Evolutionary conservation across 345 rosid species (phyloP), one percentile per base, ranked within the genome.

Genomic region (Corchorus olitorius): DNA sequence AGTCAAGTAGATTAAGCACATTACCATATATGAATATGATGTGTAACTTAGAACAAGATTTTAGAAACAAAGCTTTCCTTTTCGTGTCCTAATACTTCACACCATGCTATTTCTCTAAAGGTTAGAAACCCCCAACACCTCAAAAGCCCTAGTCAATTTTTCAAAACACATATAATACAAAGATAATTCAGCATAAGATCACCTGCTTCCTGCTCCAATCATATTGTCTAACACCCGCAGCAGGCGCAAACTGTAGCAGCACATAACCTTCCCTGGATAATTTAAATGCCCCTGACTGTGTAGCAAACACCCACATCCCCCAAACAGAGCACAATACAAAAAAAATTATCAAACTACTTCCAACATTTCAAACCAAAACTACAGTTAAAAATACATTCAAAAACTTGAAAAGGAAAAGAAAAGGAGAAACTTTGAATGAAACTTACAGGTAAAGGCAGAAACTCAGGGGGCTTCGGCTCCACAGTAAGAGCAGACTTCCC

Each of bases 201-300:
- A 95, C 99, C 97, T 93, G 99, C 81, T 95, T 95, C 78, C 85
- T 87, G 50, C 88, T 87, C 99, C 99, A 95, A 84, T 95, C 99
- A 71, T 95, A 95, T 39, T 85, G 87, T 8, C 97, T 89, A 63
- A 84, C 84, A 75, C 92, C 92, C 2, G 89, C 86, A 0, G 98
- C 91, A 72, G 97, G 99, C 11, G 99, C 98, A 77, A 95, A 95
- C 74, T 95, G 96, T 41, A 93, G 90, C 72, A 88, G 62, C 77
- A 90, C 81, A 71, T 76, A 87, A 70, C 98, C 97, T 78, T 93
- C 98, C 79, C 79, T 91, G 27, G 87, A 76, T 12, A 96, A 46
- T 73, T 93, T 96, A 53, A 83, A 86, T 13, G 98, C 97, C 73
- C 98, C 97, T 4, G 98, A 93, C 99, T 95, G 81, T 68, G 79